Base-by-base conservation (phyloP, 2,329 filamentous ascomycete genomes). In the Cytospora leucostoma region DNA sequence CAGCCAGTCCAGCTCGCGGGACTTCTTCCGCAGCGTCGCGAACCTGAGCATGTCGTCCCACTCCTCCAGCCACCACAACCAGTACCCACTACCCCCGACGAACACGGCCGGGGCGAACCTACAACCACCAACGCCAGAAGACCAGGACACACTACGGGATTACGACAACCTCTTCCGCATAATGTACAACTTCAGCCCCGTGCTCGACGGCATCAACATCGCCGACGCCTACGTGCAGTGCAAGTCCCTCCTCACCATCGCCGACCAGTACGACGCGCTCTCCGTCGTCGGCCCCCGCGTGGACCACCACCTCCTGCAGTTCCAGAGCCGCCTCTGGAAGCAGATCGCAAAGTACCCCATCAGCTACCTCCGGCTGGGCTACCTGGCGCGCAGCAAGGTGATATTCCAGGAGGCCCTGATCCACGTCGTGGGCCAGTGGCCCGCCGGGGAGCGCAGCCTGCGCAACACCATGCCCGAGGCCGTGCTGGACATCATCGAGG, bases 281-380 rank as follows among this genome's bases (percentile, higher is more conserved):
- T 83, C 88, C 35, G 92, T 97, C 17, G 92, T 96, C 10, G 93
- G 93, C 0, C 91, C 92, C 1, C 86, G 94, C 44, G 91, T 97
- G 52, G 94, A 97, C 76, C 93, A 98, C 77, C 94, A 98, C 74
- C 82, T 98, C 15, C 81, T 98, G 17, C 92, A 95, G 70, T 98
- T 97, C 74, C 92, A 95, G 71, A 91, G 90, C 27, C 86, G 92
- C 1, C 83, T 98, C 2, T 97, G 93, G 89, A 96, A 95, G 75
- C 94, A 97, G 76, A 96, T 97, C 67, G 93, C 93, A 59, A 97
- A 97, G 76, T 97, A 97, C 73, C 93, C 94, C 13, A 91, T 95
- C 55, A 93, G 88, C 65, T 98, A 97, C 73, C 84, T 97, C 55
- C 93, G 93, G 63, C 84, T 98, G 1, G 93, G 93, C 44, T 97